A percentile compares a stretch with the other conserved stretches of the same genome.
phyloP scores from a whole-genome alignment of 805 yeast species.

The Metschnikowia lochheadii region DNA sequence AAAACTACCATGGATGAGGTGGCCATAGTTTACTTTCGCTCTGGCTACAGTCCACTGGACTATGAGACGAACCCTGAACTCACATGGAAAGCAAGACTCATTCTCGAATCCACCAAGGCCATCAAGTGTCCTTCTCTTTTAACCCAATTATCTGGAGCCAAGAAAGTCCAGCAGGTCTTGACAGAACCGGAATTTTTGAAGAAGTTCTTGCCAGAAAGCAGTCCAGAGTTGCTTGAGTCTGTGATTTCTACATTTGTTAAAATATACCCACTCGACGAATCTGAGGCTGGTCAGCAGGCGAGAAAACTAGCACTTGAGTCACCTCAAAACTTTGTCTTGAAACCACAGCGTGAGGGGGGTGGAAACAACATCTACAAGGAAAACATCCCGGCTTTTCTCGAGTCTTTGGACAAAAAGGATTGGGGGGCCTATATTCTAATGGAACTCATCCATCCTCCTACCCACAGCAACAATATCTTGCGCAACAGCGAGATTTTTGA shows the following conservation, averaged over 20 bases:
- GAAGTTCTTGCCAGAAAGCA: constrained; percentile 41
- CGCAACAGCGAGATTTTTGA: constrained; percentile 56
- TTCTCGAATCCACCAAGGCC: constrained; percentile 70
- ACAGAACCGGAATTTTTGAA: constrained; percentile 51
- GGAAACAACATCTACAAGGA: constrained; percentile 90
- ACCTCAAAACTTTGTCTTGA: constrained; percentile 76
- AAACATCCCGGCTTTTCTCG: constrained; percentile 74
- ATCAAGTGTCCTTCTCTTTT: constrained; percentile 88
- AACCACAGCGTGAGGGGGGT: constrained; percentile 99
- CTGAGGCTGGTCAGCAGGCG: constrained; percentile 59
- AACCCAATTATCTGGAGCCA: constrained; percentile 90
- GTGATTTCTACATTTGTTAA: constrained; percentile 69
- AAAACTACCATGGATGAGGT: constrained; percentile 62
- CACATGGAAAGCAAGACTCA: constrained; percentile 75
- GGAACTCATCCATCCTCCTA: constrained; percentile 86
- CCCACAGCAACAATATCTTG: constrained; percentile 62
- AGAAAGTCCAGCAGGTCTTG: constrained; percentile 87
- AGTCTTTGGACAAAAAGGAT: constrained; percentile 53
- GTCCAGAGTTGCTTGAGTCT: constrained; percentile 24
- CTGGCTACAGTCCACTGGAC: constrained; percentile 86
- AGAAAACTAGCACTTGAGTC: constrained; percentile 59
- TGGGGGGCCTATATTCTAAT: constrained; percentile 92
- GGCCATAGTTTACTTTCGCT: constrained; percentile 83
- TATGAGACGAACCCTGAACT: constrained; percentile 49
- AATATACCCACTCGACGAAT: constrained; percentile 80